Evolutionary conservation across 2,329 filamentous ascomycete genomes (phyloP).

Genomic region (Colletotrichum filicis): DNA sequence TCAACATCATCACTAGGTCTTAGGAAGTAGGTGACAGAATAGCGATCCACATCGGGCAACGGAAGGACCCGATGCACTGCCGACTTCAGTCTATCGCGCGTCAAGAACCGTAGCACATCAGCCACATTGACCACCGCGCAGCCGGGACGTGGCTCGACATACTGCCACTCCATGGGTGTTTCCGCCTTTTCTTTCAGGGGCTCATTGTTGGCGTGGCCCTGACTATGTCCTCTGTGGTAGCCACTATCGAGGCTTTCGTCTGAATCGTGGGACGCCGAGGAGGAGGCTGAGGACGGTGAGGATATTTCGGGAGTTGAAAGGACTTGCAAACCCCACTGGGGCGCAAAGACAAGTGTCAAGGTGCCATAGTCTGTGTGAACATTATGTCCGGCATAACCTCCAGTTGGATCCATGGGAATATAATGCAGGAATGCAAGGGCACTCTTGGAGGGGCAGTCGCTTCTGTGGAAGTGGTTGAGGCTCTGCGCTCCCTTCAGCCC

Average conservation of each 20-base stretch:
- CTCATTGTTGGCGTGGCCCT: neutral
- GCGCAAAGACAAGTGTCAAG: neutral
- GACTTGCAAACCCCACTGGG: neutral
- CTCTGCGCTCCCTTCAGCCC: neutral
- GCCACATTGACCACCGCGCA: neutral
- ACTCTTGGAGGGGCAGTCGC: neutral
- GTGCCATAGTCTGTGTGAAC: neutral
- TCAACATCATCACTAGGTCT: neutral
- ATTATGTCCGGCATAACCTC: neutral
- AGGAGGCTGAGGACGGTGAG: neutral
- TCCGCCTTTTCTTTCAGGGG: neutral
- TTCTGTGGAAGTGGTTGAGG: neutral
- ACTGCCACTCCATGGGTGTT: neutral
- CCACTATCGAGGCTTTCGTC: neutral
- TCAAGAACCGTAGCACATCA: neutral
- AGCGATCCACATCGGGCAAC: neutral
- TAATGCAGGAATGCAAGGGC: neutral
- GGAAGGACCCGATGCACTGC: neutral
- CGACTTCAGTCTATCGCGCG: neutral
- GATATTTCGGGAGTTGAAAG: neutral
- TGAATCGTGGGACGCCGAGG: neutral
- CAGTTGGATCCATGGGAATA: neutral
- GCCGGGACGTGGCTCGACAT: neutral
- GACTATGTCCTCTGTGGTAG: neutral
- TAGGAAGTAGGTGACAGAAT: neutral